A percentile compares a stretch with the other conserved stretches of the same genome.
phyloP scores from a whole-genome alignment of 2,329 filamentous ascomycete genomes.

The Periconia macrospinosa region DNA sequence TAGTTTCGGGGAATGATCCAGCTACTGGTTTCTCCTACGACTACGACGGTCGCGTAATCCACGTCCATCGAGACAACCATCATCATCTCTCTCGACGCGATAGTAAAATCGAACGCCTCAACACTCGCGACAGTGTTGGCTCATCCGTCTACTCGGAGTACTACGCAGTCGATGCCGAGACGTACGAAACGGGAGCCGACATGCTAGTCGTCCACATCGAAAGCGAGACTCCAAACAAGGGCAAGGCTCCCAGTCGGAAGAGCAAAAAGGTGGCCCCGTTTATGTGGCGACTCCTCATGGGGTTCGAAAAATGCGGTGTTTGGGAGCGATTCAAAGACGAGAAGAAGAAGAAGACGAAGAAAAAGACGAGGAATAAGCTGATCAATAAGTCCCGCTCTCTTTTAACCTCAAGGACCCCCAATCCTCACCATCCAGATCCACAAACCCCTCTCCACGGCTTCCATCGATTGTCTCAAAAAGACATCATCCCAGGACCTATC shows the following conservation, averaged over 20 bases:
- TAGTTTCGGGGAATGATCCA: slow-evolving; percentile 14
- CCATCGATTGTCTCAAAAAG: too few relatives aligned
- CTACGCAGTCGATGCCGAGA: slow-evolving; percentile 9
- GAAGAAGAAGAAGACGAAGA: neutral
- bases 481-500: too few relatives aligned
- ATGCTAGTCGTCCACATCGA: neutral
- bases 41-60: slow-evolving; percentile 20
- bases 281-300: neutral
- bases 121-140: neutral
- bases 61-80: slow-evolving; percentile 10
- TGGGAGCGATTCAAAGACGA: neutral
- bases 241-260: neutral
- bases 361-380: neutral
- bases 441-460: too few relatives aligned
- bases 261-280: neutral
- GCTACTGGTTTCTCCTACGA: slow-evolving; percentile 12
- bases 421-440: too few relatives aligned
- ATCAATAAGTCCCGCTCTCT: too few relatives aligned
- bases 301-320: neutral
- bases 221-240: neutral
- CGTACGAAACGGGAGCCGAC: neutral
- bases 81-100: too few relatives aligned
- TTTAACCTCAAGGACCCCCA: too few relatives aligned
- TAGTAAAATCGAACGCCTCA: neutral
- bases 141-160: slow-evolving; percentile 7